Percentiles rank a stretch among this genome's conserved stretches.
phyloP scores from a whole-genome alignment of 192 early-diverging fungal genomes.

The Coemansia sp. region DNA sequence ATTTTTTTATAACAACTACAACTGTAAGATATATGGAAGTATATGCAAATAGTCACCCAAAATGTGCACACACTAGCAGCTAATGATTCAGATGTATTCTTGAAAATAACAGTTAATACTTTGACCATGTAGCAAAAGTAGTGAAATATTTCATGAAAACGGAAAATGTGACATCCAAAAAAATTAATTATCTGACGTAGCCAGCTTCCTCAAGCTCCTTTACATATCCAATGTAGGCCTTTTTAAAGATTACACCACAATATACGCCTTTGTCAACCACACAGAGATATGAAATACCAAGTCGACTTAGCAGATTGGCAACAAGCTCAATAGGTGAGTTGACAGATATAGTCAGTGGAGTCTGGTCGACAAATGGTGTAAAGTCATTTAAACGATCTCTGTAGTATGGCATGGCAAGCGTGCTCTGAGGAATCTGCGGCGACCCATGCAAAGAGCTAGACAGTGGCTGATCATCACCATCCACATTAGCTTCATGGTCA shows the following conservation, averaged over 20 bases:
- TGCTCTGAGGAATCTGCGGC: constrained; percentile 15
- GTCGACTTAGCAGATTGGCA: constrained; percentile 77
- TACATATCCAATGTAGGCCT: constrained; percentile 71
- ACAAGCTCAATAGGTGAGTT: constrained; percentile 84
- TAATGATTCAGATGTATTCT: no score
- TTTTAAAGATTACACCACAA: constrained; percentile 85
- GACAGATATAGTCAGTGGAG: constrained; percentile 72
- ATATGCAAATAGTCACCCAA: no score
- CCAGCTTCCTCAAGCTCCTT: constrained; percentile 67
- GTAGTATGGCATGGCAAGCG: constrained; percentile 28
- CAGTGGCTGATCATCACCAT: not conserved
- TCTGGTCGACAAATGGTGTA: constrained; percentile 58
- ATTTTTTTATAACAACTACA: no score
- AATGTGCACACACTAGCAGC: no score
- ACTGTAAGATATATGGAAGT: no score
- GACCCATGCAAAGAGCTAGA: not conserved
- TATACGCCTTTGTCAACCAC: constrained; percentile 74
- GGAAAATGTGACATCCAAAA: not conserved
- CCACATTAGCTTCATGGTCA: not conserved
- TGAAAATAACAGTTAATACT: no score
- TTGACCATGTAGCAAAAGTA: no score
- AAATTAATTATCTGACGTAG: constrained; percentile 16
- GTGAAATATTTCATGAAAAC: no score
- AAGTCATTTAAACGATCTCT: constrained; percentile 48
- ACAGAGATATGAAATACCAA: constrained; percentile 79